A percentile compares a stretch with the other conserved stretches of the same genome.
Conservation (phyloP, 208 protist genomes). For the Vickermania spadyakhi region DNA sequence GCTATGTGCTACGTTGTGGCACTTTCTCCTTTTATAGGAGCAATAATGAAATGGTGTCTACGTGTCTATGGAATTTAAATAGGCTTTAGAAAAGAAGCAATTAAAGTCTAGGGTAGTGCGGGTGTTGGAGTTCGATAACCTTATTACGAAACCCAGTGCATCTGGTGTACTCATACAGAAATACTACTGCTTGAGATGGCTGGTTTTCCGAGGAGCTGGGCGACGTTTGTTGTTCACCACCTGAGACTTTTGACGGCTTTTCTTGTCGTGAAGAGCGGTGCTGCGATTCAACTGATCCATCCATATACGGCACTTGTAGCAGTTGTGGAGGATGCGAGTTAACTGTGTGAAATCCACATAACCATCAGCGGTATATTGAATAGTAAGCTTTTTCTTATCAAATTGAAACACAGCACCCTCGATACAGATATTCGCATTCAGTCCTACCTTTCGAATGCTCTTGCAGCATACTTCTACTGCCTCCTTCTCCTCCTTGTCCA, state of each 20-base stretch:
- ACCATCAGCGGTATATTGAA: slow-evolving; percentile 64
- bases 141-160: no score
- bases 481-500: slow-evolving; percentile 39
- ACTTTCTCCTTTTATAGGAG: no score
- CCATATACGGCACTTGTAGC: slow-evolving; percentile 85
- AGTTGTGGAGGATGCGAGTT: slow-evolving; percentile 55
- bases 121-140: no score
- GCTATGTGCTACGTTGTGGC: no score
- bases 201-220: slow-evolving; percentile 5
- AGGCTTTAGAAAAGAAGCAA: no score
- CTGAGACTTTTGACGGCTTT: background rate
- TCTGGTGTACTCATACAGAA: no score
- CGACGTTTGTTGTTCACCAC: slow-evolving; percentile 10
- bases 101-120: no score
- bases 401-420: slow-evolving; percentile 79
- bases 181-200: slow-evolving; percentile 7
- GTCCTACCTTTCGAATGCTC: slow-evolving; percentile 27
- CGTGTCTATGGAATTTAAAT: no score
- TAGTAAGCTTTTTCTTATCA: slow-evolving; percentile 83
- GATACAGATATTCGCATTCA: slow-evolving; percentile 54
- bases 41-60: no score
- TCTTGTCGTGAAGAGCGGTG: background rate
- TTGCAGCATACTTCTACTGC: slow-evolving; percentile 47
- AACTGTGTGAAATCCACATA: slow-evolving; percentile 80
- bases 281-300: slow-evolving; percentile 85